phyloP scores from a whole-genome alignment of 2,329 filamentous ascomycete genomes.

The Xylariaceae sp. region DNA sequence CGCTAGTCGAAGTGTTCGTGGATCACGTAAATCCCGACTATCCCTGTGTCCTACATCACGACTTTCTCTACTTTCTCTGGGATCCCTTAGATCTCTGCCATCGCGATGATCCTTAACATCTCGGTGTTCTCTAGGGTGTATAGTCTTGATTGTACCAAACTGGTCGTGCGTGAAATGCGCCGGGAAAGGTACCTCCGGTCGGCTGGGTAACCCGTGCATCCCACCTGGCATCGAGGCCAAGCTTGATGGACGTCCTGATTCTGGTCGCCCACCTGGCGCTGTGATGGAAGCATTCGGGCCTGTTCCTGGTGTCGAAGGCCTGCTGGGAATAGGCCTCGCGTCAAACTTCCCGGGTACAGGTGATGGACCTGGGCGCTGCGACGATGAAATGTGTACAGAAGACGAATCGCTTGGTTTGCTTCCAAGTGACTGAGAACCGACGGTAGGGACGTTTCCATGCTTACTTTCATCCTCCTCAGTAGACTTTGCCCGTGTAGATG shows the following conservation, averaged over 20 bases:
- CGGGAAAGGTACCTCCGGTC: slow-evolving; percentile 54
- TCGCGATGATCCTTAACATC: slow-evolving; percentile 34
- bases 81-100: slow-evolving; percentile 23
- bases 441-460: slow-evolving; percentile 42
- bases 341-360: slow-evolving; percentile 25
- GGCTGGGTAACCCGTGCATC: slow-evolving; percentile 46
- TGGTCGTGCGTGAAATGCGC: slow-evolving; percentile 44
- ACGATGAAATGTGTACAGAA: slow-evolving; percentile 14
- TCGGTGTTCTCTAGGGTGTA: slow-evolving; percentile 30
- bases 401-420: slow-evolving; percentile 20
- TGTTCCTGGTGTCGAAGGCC: slow-evolving; percentile 26
- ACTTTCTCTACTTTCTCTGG: slow-evolving; percentile 37
- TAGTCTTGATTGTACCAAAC: slow-evolving; percentile 37
- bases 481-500: slow-evolving; percentile 30
- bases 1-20: slow-evolving; percentile 34
- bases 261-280: slow-evolving; percentile 26
- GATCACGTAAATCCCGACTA: slow-evolving; percentile 30
- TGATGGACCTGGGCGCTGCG: slow-evolving; percentile 18
- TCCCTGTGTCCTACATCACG: slow-evolving; percentile 37
- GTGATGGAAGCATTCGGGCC: slow-evolving; percentile 18
- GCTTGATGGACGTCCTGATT: slow-evolving; percentile 30
- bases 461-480: slow-evolving; percentile 63
- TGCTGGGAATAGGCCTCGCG: slow-evolving; percentile 18
- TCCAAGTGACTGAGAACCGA: slow-evolving; percentile 15
- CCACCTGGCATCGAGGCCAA: slow-evolving; percentile 24